Evolutionary conservation across 202 grass and related monocot genomes (phyloP).

Genomic region (Schoenoplectus triqueter): DNA sequence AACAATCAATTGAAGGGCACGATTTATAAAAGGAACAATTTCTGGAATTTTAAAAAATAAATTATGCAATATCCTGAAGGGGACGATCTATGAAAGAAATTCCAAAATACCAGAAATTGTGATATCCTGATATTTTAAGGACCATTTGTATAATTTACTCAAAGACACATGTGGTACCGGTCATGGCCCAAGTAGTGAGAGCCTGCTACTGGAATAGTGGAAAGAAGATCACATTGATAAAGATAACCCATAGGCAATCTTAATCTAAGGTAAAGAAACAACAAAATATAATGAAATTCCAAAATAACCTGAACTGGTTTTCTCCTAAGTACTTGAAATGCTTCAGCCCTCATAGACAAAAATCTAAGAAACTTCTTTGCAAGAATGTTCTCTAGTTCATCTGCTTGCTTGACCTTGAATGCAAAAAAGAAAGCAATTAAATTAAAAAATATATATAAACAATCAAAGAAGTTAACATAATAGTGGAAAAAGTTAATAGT

Average conservation of each 20-base stretch:
- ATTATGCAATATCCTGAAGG: not conserved
- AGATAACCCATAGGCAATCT: not conserved
- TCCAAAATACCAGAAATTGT: not conserved
- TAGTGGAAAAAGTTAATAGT: not conserved
- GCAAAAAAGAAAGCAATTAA: constrained; percentile 32
- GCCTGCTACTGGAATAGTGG: not conserved
- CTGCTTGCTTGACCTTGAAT: constrained; percentile 85
- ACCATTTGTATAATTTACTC: too few species aligned
- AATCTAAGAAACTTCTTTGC: constrained; percentile 96
- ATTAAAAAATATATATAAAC: constrained; percentile 26
- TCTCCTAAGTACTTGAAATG: constrained; percentile 95
- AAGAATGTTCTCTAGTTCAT: constrained; percentile 97
- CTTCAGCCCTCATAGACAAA: constrained; percentile 94
- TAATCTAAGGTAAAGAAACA: not conserved
- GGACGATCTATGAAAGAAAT: not conserved
- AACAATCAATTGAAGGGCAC: not conserved
- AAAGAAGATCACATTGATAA: constrained; percentile 26
- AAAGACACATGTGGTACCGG: not conserved
- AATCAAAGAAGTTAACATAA: constrained; percentile 17
- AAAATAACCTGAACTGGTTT: constrained; percentile 86
- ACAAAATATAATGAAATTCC: not conserved
- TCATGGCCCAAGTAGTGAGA: constrained; percentile 3
- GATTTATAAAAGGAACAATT: not conserved
- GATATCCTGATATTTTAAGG: too few species aligned
- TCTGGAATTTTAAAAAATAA: not conserved